A percentile compares a stretch with the other conserved stretches of the same genome.
Conservation (phyloP, 2,329 filamentous ascomycete genomes). For the Sporothrix pallida region DNA sequence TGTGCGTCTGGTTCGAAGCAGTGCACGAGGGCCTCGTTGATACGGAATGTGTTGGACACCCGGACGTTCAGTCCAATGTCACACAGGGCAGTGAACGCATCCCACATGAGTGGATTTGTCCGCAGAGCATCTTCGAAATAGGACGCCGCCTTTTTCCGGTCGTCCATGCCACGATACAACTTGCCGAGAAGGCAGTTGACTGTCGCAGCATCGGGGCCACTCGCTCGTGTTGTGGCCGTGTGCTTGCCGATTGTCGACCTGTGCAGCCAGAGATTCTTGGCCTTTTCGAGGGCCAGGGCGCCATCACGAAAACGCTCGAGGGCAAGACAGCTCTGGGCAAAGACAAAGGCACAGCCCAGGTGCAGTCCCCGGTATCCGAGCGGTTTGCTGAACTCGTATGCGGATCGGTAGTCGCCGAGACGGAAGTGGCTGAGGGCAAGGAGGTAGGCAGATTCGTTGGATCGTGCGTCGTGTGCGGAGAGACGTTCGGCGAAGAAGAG, state of each 20-base stretch:
- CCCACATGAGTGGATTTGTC: conserved; percentile 96
- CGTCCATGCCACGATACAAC: conserved; percentile 80
- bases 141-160: conserved; percentile 80
- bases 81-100: conserved; percentile 87
- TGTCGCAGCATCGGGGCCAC: conserved; percentile 81
- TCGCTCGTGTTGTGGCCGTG: conserved; percentile 73
- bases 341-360: conserved; percentile 87
- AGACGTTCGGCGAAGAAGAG: conserved; percentile 92
- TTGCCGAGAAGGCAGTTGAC: conserved; percentile 86
- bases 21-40: conserved; percentile 62
- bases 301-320: conserved; percentile 82
- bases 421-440: conserved; percentile 84
- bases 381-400: conserved; percentile 80
- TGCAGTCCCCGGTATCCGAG: conserved; percentile 74
- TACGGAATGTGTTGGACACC: conserved; percentile 84
- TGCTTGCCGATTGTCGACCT: conserved; percentile 84
- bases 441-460: conserved; percentile 80
- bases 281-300: conserved; percentile 81
- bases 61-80: conserved; percentile 84
- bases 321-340: conserved; percentile 84
- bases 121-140: conserved; percentile 90
- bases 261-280: conserved; percentile 74
- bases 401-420: conserved; percentile 80
- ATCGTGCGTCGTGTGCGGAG: conserved; percentile 80
- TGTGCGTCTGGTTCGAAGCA: conserved; percentile 51